Base-by-base conservation (phyloP, 768 basidiomycete species). In the Termitomyces sp. region DNA sequence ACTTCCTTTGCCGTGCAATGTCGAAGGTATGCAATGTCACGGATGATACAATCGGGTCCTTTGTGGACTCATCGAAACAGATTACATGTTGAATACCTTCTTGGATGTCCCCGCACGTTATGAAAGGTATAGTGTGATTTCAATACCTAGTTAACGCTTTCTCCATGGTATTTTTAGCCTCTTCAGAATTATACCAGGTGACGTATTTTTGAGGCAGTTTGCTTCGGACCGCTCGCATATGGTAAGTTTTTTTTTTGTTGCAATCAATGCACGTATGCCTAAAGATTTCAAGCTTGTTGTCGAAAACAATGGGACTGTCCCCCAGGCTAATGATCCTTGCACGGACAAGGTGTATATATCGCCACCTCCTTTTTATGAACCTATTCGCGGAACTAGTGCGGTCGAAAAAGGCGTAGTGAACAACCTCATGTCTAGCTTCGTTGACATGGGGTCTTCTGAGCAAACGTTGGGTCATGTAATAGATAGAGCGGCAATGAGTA, bases 211-310 rank as follows among this genome's bases (percentile, higher is more conserved):
- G 45, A 72, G 81, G 61, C 66, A 81, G 64, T 89, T 91, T 72
- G 85, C 87, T 11, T 89, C 88, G 20, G 87, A 91, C 69, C 76
- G 88, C 66, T 86, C 87, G 55, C 88, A 90, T 69, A 90, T 91
- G 88, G 86, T 86, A 62, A 67, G 49, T 37, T 61, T 27, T 60
- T 61, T 27, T 60, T 46, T 58, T 41, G 51, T 55, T 46, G 58
- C 4, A 54, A 16, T 47, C 20, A 6, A 30, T 36, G 9, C 24
- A 39, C 20, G 24, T 37, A 39, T 53, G 37, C 6, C n/a, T 42
- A n/a, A 51, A 47, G 22, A 47, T 27, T 24, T 44, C 20, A 37
- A 65, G 62, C 58, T 64, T 36, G 20, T 55, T 34, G 51, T 20
- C 36, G 56, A 53, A 36, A 54, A 39, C 13, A 30, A 58, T 34